phyloP scores from a whole-genome alignment of 2,329 filamentous ascomycete species.

The Fusarium siculi region DNA sequence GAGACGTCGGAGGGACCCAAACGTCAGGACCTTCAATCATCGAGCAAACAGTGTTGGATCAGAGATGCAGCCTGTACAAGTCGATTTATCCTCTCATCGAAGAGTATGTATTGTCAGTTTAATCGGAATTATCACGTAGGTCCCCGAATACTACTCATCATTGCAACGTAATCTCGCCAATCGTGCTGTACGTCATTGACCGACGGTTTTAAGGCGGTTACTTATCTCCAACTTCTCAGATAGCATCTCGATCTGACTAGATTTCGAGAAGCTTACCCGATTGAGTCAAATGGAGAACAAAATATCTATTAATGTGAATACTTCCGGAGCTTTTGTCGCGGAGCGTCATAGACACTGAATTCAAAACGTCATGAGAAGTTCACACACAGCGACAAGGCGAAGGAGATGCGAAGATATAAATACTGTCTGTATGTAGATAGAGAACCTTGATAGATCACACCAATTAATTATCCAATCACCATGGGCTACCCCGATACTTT shows the following conservation, averaged over 20 bases:
- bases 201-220: conserved; percentile 5
- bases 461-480: background rate
- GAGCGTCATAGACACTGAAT: conserved; percentile 23
- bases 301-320: background rate
- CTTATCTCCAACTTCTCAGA: conserved; percentile 14
- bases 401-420: conserved; percentile 13
- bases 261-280: conserved; percentile 11
- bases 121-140: background rate
- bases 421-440: background rate
- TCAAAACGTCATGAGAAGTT: conserved; percentile 16
- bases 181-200: conserved; percentile 24
- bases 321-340: background rate
- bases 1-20: conserved; percentile 22
- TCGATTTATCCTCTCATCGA: conserved; percentile 32
- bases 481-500: conserved; percentile 60
- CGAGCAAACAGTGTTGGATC: conserved; percentile 32
- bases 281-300: background rate
- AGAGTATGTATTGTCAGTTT: background rate
- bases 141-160: background rate
- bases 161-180: background rate
- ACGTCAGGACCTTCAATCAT: conserved; percentile 24
- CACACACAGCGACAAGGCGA: too few species aligned
- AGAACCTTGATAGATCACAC: conserved; percentile 20
- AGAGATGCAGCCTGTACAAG: conserved; percentile 34
- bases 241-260: conserved; percentile 12